phyloP scores from a whole-genome alignment of 2,329 filamentous ascomycete species.

The Ascocoryne sarcoides region DNA sequence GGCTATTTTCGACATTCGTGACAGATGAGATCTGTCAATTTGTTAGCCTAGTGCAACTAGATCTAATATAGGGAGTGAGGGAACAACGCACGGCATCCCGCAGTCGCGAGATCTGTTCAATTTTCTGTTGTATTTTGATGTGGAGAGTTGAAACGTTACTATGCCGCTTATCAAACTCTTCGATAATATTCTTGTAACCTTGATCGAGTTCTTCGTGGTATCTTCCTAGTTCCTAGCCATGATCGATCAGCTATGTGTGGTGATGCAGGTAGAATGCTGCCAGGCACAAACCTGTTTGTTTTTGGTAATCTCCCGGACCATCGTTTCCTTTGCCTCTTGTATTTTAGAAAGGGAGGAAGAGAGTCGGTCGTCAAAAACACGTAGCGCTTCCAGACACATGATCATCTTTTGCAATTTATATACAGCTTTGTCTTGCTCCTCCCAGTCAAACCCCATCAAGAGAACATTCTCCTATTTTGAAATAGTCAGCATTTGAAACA shows the following conservation, averaged over 20 bases:
- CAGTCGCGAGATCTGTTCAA: conserved; percentile 13
- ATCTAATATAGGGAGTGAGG: not conserved
- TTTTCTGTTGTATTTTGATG: conserved; percentile 13
- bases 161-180: conserved; percentile 18
- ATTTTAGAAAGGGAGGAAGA: conserved; percentile 14
- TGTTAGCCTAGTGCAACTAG: conserved; percentile 2
- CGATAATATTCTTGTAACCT: conserved; percentile 13
- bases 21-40: conserved; percentile 13
- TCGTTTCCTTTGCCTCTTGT: conserved; percentile 12
- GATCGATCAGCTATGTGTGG: not conserved
- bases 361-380: conserved; percentile 15
- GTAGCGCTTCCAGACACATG: conserved; percentile 15
- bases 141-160: conserved; percentile 13
- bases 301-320: conserved; percentile 13
- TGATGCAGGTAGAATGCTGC: not conserved
- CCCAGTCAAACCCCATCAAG: conserved; percentile 14
- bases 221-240: conserved; percentile 8
- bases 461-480: conserved; percentile 13
- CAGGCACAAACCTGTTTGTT: conserved; percentile 8
- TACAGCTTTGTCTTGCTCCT: conserved; percentile 11
- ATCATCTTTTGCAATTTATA: conserved; percentile 18
- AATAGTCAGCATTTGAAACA: not conserved
- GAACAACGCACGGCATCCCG: conserved; percentile 12
- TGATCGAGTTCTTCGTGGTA: conserved; percentile 14
- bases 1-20: conserved; percentile 15